Conservation (phyloP, 2,329 filamentous ascomycete species). For the Coniochaeta ligniaria region DNA sequence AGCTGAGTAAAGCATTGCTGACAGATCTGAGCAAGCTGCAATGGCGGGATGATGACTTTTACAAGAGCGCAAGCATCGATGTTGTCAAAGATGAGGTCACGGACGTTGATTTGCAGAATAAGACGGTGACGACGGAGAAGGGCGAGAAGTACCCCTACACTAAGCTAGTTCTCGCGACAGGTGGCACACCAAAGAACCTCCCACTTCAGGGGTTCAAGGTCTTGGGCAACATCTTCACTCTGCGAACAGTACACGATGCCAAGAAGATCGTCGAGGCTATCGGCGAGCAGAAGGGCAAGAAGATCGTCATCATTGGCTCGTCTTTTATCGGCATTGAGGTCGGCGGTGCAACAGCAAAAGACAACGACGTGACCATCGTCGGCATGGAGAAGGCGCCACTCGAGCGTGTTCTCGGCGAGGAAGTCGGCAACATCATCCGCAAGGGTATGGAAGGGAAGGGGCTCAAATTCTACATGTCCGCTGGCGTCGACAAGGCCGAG, state of each 20-base stretch:
- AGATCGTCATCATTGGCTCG: slow-evolving; percentile 84
- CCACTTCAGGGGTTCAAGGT: slow-evolving; percentile 82
- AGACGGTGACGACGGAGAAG: slow-evolving; percentile 66
- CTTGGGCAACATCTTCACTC: slow-evolving; percentile 77
- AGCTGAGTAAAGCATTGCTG: slow-evolving; percentile 89
- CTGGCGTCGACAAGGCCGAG: slow-evolving; percentile 75
- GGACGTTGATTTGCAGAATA: slow-evolving; percentile 66
- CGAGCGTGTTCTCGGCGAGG: slow-evolving; percentile 74
- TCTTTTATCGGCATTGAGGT: slow-evolving; percentile 98
- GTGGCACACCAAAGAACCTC: slow-evolving; percentile 67
- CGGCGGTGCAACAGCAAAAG: slow-evolving; percentile 72
- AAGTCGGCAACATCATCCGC: slow-evolving; percentile 77
- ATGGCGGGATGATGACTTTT: slow-evolving; percentile 72
- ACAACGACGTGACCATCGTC: slow-evolving; percentile 78
- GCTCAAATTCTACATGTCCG: slow-evolving; percentile 79
- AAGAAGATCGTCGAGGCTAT: slow-evolving; percentile 73
- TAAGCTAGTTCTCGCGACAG: slow-evolving; percentile 86
- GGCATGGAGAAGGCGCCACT: slow-evolving; percentile 84
- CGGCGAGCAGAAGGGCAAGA: slow-evolving; percentile 77
- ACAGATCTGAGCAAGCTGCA: slow-evolving; percentile 73
- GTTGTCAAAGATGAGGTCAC: slow-evolving; percentile 59
- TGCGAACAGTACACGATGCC: slow-evolving; percentile 71
- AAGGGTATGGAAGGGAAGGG: slow-evolving; percentile 75
- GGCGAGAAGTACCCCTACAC: slow-evolving; percentile 70
- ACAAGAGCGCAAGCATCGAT: slow-evolving; percentile 53